Base-by-base conservation (phyloP, 176 grass and related monocot genomes). In the Luzula sylvatica region DNA sequence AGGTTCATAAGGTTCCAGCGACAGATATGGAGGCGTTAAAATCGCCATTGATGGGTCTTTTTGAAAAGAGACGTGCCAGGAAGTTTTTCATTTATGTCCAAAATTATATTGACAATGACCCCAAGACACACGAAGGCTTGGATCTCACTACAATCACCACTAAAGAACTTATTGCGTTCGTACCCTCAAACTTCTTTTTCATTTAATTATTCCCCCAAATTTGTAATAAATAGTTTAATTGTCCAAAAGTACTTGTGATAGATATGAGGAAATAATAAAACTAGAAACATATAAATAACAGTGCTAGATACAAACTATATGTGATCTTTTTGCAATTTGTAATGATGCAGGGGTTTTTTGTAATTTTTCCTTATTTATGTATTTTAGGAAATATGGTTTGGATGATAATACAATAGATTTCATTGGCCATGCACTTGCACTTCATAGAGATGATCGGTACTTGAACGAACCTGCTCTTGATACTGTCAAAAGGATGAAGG, bases 401-500 rank as follows among this genome's bases (percentile, higher is more conserved):
- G 78, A 78, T 69, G 88, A 87, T 40, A 85, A 87, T 71, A 87
- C 88, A 22, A 66, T 87, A 21, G 88, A 87, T 44, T 94, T 95
- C 50, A 84, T 95, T 58, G 88, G 88, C 8, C 88, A 87, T 53
- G 83, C 88, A 2, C 56, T 87, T 38, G 83, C 88, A 54, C 83
- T 94, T 74, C 83, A 94, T 48, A 87, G 88, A 63, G 79, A 94
- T 63, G 87, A 94, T 55, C 55, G 66, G 18, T 94, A 87, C 72
- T 78, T 94, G 46, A 35, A 71, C 24, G 82, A 87, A 56, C 79
- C 78, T n/a, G 82, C 88, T 58, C 68, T 94, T 65, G 79, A 83
- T 72, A 94, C 88, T 58, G 72, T 94, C 44, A 87, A 94, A 73
- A 83, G 82, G 61, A 94, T 94, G 88, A 94, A 94, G 55, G 88